Percentiles rank a stretch among this genome's conserved stretches.
Evolutionary conservation across 768 basidiomycete species (phyloP).

Genomic region (Tylopilus sp.): DNA sequence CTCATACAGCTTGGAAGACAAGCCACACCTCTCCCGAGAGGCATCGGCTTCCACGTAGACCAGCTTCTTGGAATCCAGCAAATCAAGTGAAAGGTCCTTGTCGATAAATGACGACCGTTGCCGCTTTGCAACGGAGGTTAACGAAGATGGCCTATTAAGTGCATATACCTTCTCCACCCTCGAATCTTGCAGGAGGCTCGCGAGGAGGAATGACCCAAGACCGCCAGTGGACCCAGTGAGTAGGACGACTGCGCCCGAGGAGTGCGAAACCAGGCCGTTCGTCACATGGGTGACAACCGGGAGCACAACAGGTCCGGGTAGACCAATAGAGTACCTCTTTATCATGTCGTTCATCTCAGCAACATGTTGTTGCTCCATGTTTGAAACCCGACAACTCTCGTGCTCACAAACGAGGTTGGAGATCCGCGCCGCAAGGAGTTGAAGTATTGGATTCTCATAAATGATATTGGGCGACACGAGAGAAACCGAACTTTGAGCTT

Average conservation of each 20-base stretch:
- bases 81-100: slow-evolving; percentile 27
- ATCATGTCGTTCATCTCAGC: slow-evolving; percentile 29
- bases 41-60: slow-evolving; percentile 37
- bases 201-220: slow-evolving; percentile 37
- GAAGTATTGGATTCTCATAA: slow-evolving; percentile 36
- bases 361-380: slow-evolving; percentile 1
- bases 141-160: background rate
- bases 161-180: slow-evolving; percentile 28
- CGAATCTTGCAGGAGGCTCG: slow-evolving; percentile 22
- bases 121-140: slow-evolving; percentile 15
- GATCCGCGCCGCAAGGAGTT: slow-evolving; percentile 3
- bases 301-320: background rate
- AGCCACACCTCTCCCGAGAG: slow-evolving; percentile 27
- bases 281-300: background rate
- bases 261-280: background rate
- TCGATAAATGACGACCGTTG: slow-evolving; percentile 33
- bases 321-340: background rate
- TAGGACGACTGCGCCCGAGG: background rate
- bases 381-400: background rate
- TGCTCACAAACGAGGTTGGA: slow-evolving; percentile 2
- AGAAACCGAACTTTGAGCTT: slow-evolving; percentile 7
- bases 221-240: slow-evolving; percentile 44
- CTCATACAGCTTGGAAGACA: slow-evolving; percentile 23
- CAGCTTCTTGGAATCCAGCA: slow-evolving; percentile 32
- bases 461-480: slow-evolving; percentile 32